phyloP scores from a whole-genome alignment of 768 basidiomycete species.

The Leccinum obscurum region DNA sequence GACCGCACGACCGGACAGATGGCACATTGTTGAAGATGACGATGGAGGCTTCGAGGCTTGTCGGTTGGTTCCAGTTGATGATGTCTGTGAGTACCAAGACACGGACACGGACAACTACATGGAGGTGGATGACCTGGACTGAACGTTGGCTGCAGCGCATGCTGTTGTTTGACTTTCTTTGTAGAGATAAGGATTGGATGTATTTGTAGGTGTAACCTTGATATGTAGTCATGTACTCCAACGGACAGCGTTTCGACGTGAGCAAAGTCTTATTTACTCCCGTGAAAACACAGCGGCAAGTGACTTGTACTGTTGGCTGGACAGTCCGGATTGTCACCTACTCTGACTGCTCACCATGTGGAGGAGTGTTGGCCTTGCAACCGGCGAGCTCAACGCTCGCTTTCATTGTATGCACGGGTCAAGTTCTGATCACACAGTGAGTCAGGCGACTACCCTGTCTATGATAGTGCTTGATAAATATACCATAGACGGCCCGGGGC shows the following conservation, averaged over 20 bases:
- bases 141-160: neutral
- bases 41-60: constrained; percentile 47
- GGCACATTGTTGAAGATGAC: constrained; percentile 35
- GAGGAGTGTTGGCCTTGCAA: neutral
- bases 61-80: constrained; percentile 37
- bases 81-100: constrained; percentile 34
- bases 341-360: neutral
- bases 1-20: constrained; percentile 44
- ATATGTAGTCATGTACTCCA: neutral
- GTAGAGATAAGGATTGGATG: constrained; percentile 2
- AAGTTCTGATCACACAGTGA: neutral
- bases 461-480: too few species aligned
- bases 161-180: neutral
- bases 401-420: too few species aligned
- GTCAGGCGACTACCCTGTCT: neutral
- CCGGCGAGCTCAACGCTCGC: neutral
- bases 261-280: too few species aligned
- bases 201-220: constrained; percentile 8
- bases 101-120: constrained; percentile 43
- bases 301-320: neutral
- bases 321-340: too few species aligned
- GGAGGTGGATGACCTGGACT: constrained; percentile 26
- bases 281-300: too few species aligned
- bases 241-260: neutral
- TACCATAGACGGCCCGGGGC: too few species aligned